Evolutionary conservation across 2,329 filamentous ascomycete genomes (phyloP).

Genomic region (Aspergillus sp.): DNA sequence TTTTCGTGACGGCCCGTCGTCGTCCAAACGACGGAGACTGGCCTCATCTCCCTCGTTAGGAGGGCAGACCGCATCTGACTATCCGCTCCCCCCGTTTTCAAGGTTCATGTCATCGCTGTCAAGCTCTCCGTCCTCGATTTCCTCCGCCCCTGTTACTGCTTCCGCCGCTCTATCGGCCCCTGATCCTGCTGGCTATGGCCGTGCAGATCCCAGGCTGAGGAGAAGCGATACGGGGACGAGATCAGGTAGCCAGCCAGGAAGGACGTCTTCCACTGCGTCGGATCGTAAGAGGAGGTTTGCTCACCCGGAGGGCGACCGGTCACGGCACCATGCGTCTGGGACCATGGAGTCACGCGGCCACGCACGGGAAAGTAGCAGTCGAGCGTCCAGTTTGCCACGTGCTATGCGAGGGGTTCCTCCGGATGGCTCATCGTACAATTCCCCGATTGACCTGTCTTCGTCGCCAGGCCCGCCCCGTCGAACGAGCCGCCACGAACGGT

Average conservation of each 20-base stretch:
- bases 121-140: conserved; percentile 9
- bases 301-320: conserved; percentile 22
- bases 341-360: conserved; percentile 9
- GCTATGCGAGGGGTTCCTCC: too few species aligned
- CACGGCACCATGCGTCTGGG: conserved; percentile 8
- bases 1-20: conserved; percentile 25
- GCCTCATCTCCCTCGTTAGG: conserved; percentile 17
- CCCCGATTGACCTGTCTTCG: conserved; percentile 25
- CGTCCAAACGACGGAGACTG: conserved; percentile 26
- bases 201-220: too few species aligned
- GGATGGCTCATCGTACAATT: conserved; percentile 22
- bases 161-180: conserved; percentile 6
- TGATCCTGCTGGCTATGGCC: conserved; percentile 8
- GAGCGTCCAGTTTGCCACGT: conserved; percentile 14
- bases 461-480: conserved; percentile 12
- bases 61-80: conserved; percentile 5
- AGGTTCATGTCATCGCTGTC: conserved; percentile 18
- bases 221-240: too few species aligned
- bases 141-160: conserved; percentile 7
- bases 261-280: conserved; percentile 14
- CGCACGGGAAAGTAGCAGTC: conserved; percentile 14
- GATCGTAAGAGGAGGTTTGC: conserved; percentile 37
- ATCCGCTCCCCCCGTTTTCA: conserved; percentile 1
- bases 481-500: conserved; percentile 6
- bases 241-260: conserved; percentile 9